Percentiles rank a stretch among this genome's conserved stretches.
phyloP scores from a whole-genome alignment of 768 basidiomycete genomes.

The Tulasnella sp. region DNA sequence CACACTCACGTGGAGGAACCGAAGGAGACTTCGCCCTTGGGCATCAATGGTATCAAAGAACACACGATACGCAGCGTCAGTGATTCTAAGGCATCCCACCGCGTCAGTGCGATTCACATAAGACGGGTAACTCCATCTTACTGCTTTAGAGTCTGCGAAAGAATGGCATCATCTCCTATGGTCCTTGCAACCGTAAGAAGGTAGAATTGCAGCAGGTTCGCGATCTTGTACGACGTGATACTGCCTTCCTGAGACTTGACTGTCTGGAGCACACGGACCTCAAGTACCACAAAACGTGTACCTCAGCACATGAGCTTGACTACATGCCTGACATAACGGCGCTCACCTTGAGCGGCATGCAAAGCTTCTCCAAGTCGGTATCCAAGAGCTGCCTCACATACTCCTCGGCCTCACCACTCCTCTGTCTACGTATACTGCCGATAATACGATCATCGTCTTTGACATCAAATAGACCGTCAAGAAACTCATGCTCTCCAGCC shows the following conservation, averaged over 20 bases:
- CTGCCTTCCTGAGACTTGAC: slow-evolving; percentile 88
- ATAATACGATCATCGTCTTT: slow-evolving; percentile 59
- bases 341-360: slow-evolving; percentile 75
- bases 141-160: slow-evolving; percentile 73
- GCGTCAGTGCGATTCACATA: neutral
- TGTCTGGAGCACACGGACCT: slow-evolving; percentile 89
- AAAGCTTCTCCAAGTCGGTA: slow-evolving; percentile 66
- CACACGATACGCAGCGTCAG: slow-evolving; percentile 63
- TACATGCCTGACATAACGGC: neutral
- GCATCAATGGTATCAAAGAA: slow-evolving; percentile 84
- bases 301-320: neutral
- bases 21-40: slow-evolving; percentile 53
- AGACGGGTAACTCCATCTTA: slow-evolving; percentile 36
- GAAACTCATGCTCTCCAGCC: slow-evolving; percentile 87
- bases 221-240: slow-evolving; percentile 83
- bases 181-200: slow-evolving; percentile 85
- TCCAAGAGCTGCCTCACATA: slow-evolving; percentile 77
- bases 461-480: slow-evolving; percentile 75
- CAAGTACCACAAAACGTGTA: neutral
- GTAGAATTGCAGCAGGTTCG: slow-evolving; percentile 94
- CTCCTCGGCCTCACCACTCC: slow-evolving; percentile 54
- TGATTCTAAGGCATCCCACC: slow-evolving; percentile 43
- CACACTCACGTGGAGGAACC: slow-evolving; percentile 34
- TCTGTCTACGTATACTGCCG: slow-evolving; percentile 49
- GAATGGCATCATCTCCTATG: slow-evolving; percentile 68